Evolutionary conservation across 164 flowering plant genomes (phyloP), one percentile per base, ranked within the genome.

Genomic region (Stephania cephalantha): DNA sequence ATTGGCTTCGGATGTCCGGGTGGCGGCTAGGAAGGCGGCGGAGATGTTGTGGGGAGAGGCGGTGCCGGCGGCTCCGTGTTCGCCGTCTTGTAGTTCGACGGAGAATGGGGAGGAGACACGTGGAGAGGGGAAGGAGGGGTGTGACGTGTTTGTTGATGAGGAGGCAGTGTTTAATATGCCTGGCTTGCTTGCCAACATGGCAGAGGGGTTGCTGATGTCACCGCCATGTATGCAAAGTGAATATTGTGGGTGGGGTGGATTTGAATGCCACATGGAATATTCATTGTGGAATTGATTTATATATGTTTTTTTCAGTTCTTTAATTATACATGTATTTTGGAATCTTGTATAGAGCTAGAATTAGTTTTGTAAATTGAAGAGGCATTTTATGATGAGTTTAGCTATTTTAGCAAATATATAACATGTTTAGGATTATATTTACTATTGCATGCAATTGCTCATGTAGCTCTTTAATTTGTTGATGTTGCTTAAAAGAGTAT

Each of bases 91-190:
- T 35, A 35, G 42, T 35, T 35, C 42, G 42, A 35, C 42, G 42
- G 12, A 65, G 20, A 65, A 65, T n/a, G 29, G 29, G 29, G 68
- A 18, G 68, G 29, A 2, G 10, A 10, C 20, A n/a, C 29, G 22
- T 65, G 68, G 20, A n/a, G 68, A 65, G 68, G 29, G 31, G 9
- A n/a, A 2, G 22, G 68, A 15, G 29, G 29, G 20, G 29, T 30
- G 31, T 31, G 45, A 31, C 8, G 3, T 68, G 44, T 30, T 68
- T 20, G 44, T 82, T 77, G 88, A 87, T 48, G 90, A 87, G 75
- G 90, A 85, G 75, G 88, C 74, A 68, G 29, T 84, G 76, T 86
- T 84, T 67, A 83, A 86, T 66, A 83, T 83, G 87, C 88, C 83
- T 1, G 79, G 74, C 35, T 52, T 84, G 11, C 53, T 84, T 5